Base-by-base conservation (phyloP, 2,329 filamentous ascomycete species). In the Talaromyces verruculosus region DNA sequence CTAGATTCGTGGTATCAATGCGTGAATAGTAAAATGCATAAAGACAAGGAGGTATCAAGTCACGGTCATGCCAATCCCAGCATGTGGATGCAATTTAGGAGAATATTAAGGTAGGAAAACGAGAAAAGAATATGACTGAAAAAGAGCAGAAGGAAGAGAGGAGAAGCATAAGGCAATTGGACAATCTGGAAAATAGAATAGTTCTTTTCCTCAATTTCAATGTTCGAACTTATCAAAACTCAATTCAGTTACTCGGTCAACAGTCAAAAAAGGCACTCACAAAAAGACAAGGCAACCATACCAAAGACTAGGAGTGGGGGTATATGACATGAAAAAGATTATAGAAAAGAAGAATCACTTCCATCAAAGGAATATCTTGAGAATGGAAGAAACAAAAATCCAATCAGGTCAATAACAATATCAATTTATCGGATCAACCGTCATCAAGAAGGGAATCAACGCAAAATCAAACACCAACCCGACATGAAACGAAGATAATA, bases 281-380 rank as follows among this genome's bases (percentile, higher is more conserved):
- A 43, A 55, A 41, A 57, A 45, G 51, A 57, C 19, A 57, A 57
- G 51, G 53, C 61, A 57, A 63, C 49, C 61, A 63, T 30, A 58
- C 62, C 62, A 64, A 60, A 64, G 28, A 64, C 49, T 30, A 64
- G 62, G 62, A 64, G 37, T 64, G 62, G 62, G 61, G 62, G 62
- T 64, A 64, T 64, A 64, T 64, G 62, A 64, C 28, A 64, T 30
- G 22, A 45, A 60, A 7, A 33, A 30, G 30, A 30, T n/a, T 30
- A 39, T 8, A 19, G 6, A 45, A 30, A 15, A 60, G 39, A 45
- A 43, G 5, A 19, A 17, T n/a, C 37, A 43, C 57, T 30, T 25
- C n/a, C 57, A 25, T 43, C 39, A 19, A 28, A 43, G 10, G n/a
- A 39, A 60, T 37, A 25, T 22, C n/a, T 25, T 11, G n/a, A 15